Evolutionary conservation across 2,329 filamentous ascomycete genomes (phyloP).

Genomic region (Trichophyton equinum): DNA sequence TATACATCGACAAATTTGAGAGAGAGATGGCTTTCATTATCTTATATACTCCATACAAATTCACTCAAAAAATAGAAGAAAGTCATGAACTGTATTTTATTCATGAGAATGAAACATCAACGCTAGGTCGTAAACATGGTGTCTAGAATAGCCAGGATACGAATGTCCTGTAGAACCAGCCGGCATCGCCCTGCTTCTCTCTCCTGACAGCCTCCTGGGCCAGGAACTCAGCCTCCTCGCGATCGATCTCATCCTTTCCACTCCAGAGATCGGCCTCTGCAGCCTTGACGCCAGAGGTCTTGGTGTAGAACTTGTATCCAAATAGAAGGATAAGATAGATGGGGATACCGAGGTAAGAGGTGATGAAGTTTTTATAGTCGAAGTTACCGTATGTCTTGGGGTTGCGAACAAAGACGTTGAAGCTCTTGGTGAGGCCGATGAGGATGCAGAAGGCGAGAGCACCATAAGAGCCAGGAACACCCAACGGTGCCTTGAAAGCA

Average conservation of each 20-base stretch:
- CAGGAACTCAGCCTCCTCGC: slow-evolving; percentile 59
- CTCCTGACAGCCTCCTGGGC: slow-evolving; percentile 67
- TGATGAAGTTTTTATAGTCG: slow-evolving; percentile 35
- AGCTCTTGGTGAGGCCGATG: slow-evolving; percentile 72
- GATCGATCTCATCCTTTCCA: slow-evolving; percentile 19
- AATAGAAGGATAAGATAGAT: slow-evolving; percentile 31
- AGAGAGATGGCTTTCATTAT: neutral
- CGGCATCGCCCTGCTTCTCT: slow-evolving; percentile 25
- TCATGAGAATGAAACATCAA: neutral
- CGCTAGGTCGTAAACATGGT: neutral
- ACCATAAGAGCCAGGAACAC: slow-evolving; percentile 46
- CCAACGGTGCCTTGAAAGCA: slow-evolving; percentile 33
- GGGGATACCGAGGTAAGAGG: slow-evolving; percentile 33
- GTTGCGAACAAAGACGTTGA: slow-evolving; percentile 48
- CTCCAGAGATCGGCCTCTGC: slow-evolving; percentile 17
- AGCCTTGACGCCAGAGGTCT: slow-evolving; percentile 12
- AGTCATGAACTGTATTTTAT: neutral
- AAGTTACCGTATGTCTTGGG: slow-evolving; percentile 44
- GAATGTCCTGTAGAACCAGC: slow-evolving; percentile 47
- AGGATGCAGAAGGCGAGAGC: slow-evolving; percentile 50
- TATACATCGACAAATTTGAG: neutral
- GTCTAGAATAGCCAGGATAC: slow-evolving; percentile 49
- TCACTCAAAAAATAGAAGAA: neutral
- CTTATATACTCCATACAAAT: neutral
- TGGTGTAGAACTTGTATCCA: slow-evolving; percentile 18